Evolutionary conservation across 2,329 filamentous ascomycete genomes (phyloP).

Genomic region (Aspergillus neotritici): DNA sequence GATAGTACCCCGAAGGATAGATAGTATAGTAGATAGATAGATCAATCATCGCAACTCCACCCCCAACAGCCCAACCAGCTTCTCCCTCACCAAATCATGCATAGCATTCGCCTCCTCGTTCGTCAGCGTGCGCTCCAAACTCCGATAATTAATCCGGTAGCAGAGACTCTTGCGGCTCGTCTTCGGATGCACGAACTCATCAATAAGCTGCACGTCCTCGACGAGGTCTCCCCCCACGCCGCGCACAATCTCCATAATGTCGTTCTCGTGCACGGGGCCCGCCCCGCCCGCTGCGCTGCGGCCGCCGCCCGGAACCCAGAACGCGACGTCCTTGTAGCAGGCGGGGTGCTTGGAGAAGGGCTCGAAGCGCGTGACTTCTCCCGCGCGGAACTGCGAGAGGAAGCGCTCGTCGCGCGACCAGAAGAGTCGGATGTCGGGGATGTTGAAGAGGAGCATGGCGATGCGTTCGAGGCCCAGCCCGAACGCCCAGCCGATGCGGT

Average conservation of each 20-base stretch:
- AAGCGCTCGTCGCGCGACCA: slow-evolving; percentile 86
- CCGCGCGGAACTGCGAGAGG: slow-evolving; percentile 67
- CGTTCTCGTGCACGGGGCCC: slow-evolving; percentile 76
- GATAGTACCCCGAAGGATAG: slow-evolving; percentile 4
- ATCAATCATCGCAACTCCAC: slow-evolving; percentile 65
- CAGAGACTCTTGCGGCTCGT: slow-evolving; percentile 77
- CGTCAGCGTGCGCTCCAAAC: slow-evolving; percentile 82
- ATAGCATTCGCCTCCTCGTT: slow-evolving; percentile 72
- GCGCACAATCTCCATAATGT: slow-evolving; percentile 92
- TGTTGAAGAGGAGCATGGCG: slow-evolving; percentile 94
- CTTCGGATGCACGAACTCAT: slow-evolving; percentile 84
- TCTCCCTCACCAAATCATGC: slow-evolving; percentile 61
- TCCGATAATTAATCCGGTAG: slow-evolving; percentile 91
- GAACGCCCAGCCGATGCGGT: slow-evolving; percentile 88
- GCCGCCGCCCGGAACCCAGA: slow-evolving; percentile 63
- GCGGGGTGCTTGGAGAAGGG: slow-evolving; percentile 89
- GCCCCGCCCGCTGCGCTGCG: slow-evolving; percentile 35
- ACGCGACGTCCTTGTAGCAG: slow-evolving; percentile 87
- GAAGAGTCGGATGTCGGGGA: slow-evolving; percentile 93
- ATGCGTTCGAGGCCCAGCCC: slow-evolving; percentile 90
- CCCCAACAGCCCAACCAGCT: slow-evolving; percentile 64
- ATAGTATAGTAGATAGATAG: neutral
- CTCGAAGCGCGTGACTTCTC: slow-evolving; percentile 59
- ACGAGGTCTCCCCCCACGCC: slow-evolving; percentile 74
- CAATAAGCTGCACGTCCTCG: slow-evolving; percentile 78